phyloP scores from a whole-genome alignment of 2,329 filamentous ascomycete species.

The Microascus cirrosus region DNA sequence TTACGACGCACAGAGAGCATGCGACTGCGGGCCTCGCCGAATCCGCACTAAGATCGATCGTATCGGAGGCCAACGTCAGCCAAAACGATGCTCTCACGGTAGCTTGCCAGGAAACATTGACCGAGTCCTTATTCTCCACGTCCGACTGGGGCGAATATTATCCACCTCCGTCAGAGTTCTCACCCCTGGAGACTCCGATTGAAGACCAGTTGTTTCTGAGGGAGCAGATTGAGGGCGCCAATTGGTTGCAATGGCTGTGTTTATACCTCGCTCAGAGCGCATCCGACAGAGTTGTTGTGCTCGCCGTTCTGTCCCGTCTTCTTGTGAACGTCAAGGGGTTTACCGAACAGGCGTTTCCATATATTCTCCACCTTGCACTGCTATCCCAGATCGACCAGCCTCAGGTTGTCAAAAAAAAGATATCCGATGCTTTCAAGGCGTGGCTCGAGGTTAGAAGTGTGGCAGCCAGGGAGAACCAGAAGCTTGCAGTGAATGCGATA shows the following conservation, averaged over 20 bases:
- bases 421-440: constrained; percentile 55
- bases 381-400: constrained; percentile 54
- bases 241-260: constrained; percentile 54
- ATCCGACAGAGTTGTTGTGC: constrained; percentile 34
- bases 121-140: constrained; percentile 37
- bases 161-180: constrained; percentile 40
- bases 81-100: constrained; percentile 35
- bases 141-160: constrained; percentile 47
- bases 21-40: constrained; percentile 48
- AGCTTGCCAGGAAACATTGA: constrained; percentile 39
- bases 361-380: constrained; percentile 73
- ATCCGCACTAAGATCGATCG: constrained; percentile 42
- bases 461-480: constrained; percentile 48
- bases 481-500: constrained; percentile 65
- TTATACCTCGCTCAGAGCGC: constrained; percentile 7
- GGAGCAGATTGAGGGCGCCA: constrained; percentile 28
- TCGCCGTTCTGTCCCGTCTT: constrained; percentile 57
- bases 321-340: constrained; percentile 56
- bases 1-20: constrained; percentile 48
- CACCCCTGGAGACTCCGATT: constrained; percentile 1
- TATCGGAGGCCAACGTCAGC: constrained; percentile 38
- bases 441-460: constrained; percentile 41
- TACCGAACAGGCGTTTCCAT: constrained; percentile 67
- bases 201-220: constrained; percentile 18
- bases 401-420: constrained; percentile 41